These are phyloP conservation scores for Musa beccarii DNA, from an alignment of 176 grass and related monocot genomes.

Conservation along the genomic window DNA sequence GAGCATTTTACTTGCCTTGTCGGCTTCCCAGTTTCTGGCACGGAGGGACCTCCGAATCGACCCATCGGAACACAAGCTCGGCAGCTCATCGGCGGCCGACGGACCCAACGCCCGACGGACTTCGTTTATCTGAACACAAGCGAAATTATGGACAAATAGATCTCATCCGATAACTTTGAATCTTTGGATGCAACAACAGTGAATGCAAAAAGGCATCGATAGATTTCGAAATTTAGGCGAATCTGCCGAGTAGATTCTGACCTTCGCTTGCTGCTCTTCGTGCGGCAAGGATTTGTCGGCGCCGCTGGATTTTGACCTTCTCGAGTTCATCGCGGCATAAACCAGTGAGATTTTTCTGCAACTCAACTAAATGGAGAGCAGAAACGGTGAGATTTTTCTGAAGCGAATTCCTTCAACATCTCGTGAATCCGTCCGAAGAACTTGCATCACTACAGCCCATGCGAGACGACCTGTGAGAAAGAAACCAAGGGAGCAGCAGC, in stretches of 20 bases:
- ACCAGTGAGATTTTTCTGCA: not conserved
- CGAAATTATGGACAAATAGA: too few relatives aligned
- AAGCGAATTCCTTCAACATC: not conserved
- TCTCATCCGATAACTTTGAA: too few relatives aligned
- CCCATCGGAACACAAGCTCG: conserved; percentile 50
- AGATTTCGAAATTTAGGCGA: not conserved
- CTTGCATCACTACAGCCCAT: too few relatives aligned
- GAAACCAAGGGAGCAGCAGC: too few relatives aligned
- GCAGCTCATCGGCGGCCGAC: conserved; percentile 24
- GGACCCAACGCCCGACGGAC: conserved; percentile 37
- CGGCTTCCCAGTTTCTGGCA: conserved; percentile 59
- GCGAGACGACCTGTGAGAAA: too few relatives aligned
- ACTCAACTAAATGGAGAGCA: not conserved
- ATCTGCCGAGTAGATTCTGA: not conserved
- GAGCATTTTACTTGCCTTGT: conserved; percentile 67
- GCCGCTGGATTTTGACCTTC: not conserved
- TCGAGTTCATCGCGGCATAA: not conserved
- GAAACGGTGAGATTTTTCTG: too few relatives aligned
- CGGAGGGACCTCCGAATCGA: conserved; percentile 42
- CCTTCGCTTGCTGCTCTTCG: conserved; percentile 6
- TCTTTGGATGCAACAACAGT: too few relatives aligned
- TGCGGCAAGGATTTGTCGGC: not conserved
- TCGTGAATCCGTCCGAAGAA: too few relatives aligned
- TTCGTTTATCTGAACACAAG: conserved; percentile 49
- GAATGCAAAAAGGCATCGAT: too few relatives aligned